Conservation (phyloP, 345 rosid species). For the Euphorbia peplus region DNA sequence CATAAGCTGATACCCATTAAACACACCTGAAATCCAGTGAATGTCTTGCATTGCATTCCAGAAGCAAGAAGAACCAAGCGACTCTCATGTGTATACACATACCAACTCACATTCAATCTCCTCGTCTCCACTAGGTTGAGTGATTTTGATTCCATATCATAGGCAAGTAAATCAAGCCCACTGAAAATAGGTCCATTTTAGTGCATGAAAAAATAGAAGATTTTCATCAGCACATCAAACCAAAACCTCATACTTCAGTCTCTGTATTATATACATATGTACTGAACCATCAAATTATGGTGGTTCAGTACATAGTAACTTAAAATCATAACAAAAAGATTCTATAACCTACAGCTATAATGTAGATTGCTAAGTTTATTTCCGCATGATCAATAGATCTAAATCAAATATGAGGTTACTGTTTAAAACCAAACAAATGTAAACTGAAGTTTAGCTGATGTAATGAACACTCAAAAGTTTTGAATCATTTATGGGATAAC, state of each 20-base stretch:
- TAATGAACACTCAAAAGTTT: not conserved
- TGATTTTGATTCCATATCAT: constrained; percentile 52
- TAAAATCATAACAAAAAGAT: not conserved
- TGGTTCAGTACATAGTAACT: not conserved
- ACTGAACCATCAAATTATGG: not conserved
- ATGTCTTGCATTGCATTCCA: constrained; percentile 89
- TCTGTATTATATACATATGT: too few relatives aligned
- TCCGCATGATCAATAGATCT: not conserved
- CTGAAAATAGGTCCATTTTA: constrained; percentile 42
- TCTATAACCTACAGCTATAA: not conserved
- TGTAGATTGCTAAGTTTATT: not conserved
- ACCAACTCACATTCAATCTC: constrained; percentile 74
- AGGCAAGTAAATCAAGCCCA: constrained; percentile 86
- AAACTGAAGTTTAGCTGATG: not conserved
- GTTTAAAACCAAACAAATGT: not conserved
- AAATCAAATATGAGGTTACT: not conserved
- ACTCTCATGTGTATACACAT: constrained; percentile 88
- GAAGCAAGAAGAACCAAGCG: constrained; percentile 97
- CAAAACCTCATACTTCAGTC: not conserved
- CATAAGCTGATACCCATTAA: constrained; percentile 7
- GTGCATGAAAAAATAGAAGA: not conserved
- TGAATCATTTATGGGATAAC: not conserved
- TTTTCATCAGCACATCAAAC: not conserved
- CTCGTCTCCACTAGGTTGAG: constrained; percentile 77
- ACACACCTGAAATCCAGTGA: constrained; percentile 86